Base-by-base conservation (phyloP, 352 stramenopile species). In the Globisporangium spinosum region DNA sequence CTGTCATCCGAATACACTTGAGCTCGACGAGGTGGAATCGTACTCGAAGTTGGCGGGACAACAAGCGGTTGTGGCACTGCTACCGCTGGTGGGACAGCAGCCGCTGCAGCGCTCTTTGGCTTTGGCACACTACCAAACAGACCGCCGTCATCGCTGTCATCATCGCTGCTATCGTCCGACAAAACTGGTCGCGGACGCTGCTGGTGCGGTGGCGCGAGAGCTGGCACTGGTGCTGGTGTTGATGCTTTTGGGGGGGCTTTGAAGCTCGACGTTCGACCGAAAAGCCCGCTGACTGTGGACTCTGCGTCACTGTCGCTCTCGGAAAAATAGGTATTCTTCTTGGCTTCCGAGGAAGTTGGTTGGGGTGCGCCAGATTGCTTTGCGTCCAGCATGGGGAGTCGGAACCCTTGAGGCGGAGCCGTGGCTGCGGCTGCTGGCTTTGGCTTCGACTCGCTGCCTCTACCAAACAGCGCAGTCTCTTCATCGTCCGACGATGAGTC, bases 241-340 rank as follows among this genome's bases (percentile, higher is more conserved):
- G 62, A 35, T 6, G 53, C 38, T 27, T 47, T 27, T 0, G 58
- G 23, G 22, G 51, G 15, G 27, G 62, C 54, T n/a, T 68, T 60
- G 17, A 67, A 13, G 61, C 60, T 71, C 35, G 69, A 68, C 10
- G 45, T 58, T 17, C 69, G 60, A 20, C 77, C 77, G 43, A 84
- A 86, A 1, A 84, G 65, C 17, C 76, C 78, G 60, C 76, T 86
- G 49, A 75, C 69, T 0, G 76, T 84, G 34, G 78, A 86, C 53
- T 86, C 78, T 22, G 75, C 73, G 23, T 86, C 78, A n/a, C 78
- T 86, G 69, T 83, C 77, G 62, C 78, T 86, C 4, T 55, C 65
- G 0, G 76, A 80, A 20, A 76, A 70, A 62, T 70, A 75, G 1
- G 64, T 64, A 15, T 49, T 49, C 25, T 58, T 62, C 55, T 80